Evolutionary conservation across 1,139 yeast species (phyloP).

Genomic region (Yamadazyma taylorii): DNA sequence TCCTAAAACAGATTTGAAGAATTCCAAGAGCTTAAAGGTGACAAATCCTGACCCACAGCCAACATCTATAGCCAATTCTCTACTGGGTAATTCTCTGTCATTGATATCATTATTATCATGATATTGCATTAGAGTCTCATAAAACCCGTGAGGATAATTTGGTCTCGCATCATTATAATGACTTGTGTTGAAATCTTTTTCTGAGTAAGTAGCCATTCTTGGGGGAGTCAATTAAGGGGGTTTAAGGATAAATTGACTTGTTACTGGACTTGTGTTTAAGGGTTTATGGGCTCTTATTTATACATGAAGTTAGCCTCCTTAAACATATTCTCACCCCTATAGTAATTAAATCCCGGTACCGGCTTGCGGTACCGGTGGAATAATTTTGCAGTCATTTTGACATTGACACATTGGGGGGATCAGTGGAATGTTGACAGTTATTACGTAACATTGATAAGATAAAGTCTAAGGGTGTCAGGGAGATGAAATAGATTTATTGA

Average conservation of each 20-base stretch:
- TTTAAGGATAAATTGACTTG: neutral
- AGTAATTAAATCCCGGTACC: neutral
- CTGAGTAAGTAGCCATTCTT: constrained; percentile 42
- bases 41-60: constrained; percentile 91
- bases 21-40: constrained; percentile 50
- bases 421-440: too few species aligned
- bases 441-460: too few species aligned
- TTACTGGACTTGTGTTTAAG: neutral
- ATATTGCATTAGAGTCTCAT: constrained; percentile 28
- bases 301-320: too few species aligned
- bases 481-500: too few species aligned
- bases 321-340: too few species aligned
- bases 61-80: constrained; percentile 54
- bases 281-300: too few species aligned
- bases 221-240: neutral
- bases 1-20: constrained; percentile 55
- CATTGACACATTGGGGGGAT: too few species aligned
- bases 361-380: too few species aligned
- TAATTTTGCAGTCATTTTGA: too few species aligned
- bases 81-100: too few species aligned
- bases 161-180: constrained; percentile 42
- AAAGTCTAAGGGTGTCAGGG: too few species aligned
- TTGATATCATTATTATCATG: constrained; percentile 25
- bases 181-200: constrained; percentile 31
- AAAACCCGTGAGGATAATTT: constrained; percentile 35